Percentiles rank a stretch among this genome's conserved stretches.
Conservation (phyloP, 2,329 filamentous ascomycete genomes). For the Harringtonia lauricola region DNA sequence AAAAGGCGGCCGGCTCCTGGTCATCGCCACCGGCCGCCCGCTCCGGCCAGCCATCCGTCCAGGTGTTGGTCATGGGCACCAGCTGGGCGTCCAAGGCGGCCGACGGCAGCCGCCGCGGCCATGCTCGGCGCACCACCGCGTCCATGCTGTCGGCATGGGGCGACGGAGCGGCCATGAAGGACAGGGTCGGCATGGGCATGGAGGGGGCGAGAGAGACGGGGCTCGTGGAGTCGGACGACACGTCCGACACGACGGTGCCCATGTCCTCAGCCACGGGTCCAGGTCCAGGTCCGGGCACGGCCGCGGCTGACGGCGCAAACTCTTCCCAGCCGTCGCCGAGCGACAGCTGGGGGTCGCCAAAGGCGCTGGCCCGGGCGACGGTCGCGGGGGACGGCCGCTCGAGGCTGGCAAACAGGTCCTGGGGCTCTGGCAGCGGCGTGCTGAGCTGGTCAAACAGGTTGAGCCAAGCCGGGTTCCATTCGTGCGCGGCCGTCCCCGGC, state of each 20-base stretch:
- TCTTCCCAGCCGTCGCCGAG: no score
- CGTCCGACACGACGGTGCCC: no score
- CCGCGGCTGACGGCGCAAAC: no score
- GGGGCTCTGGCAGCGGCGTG: neutral
- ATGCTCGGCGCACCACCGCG: neutral
- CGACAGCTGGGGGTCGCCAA: no score
- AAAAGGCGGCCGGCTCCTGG: no score
- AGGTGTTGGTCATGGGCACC: neutral
- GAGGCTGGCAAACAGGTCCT: constrained; percentile 13
- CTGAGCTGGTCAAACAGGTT: constrained; percentile 6
- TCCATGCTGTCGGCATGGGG: no score
- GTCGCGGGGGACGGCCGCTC: constrained; percentile 13
- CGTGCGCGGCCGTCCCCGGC: neutral
- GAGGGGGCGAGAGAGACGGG: neutral
- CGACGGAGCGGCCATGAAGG: no score
- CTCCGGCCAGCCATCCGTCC: neutral
- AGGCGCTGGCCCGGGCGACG: no score
- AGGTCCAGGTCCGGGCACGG: no score
- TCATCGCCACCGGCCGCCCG: no score
- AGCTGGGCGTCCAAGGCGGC: neutral
- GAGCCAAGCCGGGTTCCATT: constrained; percentile 3
- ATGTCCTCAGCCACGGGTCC: no score
- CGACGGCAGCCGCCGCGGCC: neutral
- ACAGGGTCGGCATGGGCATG: neutral
- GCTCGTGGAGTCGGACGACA: no score